Percentiles rank a stretch among this genome's conserved stretches.
Evolutionary conservation across 2,329 filamentous ascomycete genomes (phyloP).

Genomic region (Monosporascus sp.): DNA sequence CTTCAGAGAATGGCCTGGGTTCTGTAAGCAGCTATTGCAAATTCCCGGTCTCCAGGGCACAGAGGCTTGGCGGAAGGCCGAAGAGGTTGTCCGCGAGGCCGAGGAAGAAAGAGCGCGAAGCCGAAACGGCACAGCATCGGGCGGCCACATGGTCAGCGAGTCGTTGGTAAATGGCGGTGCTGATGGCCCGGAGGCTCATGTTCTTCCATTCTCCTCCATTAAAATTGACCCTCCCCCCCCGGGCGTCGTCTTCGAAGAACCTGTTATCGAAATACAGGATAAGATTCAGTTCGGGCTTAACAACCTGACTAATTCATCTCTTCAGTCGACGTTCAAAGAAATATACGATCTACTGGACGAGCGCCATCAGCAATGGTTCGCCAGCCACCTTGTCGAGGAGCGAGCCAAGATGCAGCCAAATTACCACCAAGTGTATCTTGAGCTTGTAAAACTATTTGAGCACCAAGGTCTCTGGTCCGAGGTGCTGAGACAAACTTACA

Average conservation of each 20-base stretch:
- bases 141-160: conserved; percentile 37
- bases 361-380: conserved; percentile 93
- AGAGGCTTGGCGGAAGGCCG: conserved; percentile 75
- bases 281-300: conserved; percentile 95
- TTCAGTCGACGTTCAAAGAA: conserved; percentile 78
- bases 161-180: conserved; percentile 63
- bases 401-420: conserved; percentile 97
- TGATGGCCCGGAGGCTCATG: conserved; percentile 62
- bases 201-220: conserved; percentile 72
- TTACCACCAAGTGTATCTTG: conserved; percentile 88
- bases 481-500: conserved; percentile 88
- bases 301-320: conserved; percentile 87
- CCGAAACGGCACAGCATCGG: conserved; percentile 45
- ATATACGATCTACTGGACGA: conserved; percentile 73
- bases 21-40: conserved; percentile 78
- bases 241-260: conserved; percentile 69
- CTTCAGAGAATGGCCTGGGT: conserved; percentile 90
- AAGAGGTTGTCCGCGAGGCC: conserved; percentile 69
- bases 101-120: conserved; percentile 55
- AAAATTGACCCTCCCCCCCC: conserved; percentile 65
- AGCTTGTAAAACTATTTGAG: conserved; percentile 78
- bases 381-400: conserved; percentile 88
- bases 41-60: conserved; percentile 80
- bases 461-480: conserved; percentile 78
- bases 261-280: conserved; percentile 78